Percentiles rank a stretch among this genome's conserved stretches.
Conservation (phyloP, 176 grass and related monocot genomes). For the Eragrostis curvula region DNA sequence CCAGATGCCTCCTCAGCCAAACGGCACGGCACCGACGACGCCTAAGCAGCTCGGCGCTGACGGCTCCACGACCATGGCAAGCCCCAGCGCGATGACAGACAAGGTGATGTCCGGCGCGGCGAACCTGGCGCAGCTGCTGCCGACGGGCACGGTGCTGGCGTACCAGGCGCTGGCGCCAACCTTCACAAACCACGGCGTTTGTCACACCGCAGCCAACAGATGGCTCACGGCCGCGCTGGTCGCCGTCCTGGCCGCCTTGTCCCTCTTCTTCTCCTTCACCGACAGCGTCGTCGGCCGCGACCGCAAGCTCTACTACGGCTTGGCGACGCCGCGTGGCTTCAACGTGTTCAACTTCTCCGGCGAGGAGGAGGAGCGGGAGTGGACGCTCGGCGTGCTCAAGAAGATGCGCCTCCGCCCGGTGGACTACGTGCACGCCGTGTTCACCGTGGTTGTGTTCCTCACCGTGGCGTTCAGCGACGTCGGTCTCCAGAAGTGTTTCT, state of each 20-base stretch:
- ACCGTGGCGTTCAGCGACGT: too few species aligned
- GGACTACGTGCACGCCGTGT: too few species aligned
- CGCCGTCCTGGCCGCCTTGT: not conserved
- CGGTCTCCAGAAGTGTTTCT: too few species aligned
- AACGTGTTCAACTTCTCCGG: too few species aligned
- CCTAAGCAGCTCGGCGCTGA: conserved; percentile 9
- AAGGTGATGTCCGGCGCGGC: conserved; percentile 43
- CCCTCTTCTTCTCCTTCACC: conserved; percentile 41
- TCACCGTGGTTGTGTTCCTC: too few species aligned
- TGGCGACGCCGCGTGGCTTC: too few species aligned
- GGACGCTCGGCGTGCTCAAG: not conserved
- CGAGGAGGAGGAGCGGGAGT: too few species aligned
- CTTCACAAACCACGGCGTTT: conserved; percentile 61
- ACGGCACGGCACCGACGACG: not conserved
- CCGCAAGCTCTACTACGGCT: too few species aligned
- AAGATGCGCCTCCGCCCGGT: conserved; percentile 20
- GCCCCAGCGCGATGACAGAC: not conserved
- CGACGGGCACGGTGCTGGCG: too few species aligned
- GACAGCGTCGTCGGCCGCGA: conserved; percentile 46
- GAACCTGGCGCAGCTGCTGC: conserved; percentile 48
- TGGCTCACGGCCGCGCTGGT: conserved; percentile 30
- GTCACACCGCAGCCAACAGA: conserved; percentile 27
- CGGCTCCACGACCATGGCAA: too few species aligned
- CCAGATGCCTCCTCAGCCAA: not conserved
- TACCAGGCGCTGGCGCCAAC: conserved; percentile 69